Base-by-base conservation (phyloP, 176 grass and related monocot genomes). In the Musa acuminata region DNA sequence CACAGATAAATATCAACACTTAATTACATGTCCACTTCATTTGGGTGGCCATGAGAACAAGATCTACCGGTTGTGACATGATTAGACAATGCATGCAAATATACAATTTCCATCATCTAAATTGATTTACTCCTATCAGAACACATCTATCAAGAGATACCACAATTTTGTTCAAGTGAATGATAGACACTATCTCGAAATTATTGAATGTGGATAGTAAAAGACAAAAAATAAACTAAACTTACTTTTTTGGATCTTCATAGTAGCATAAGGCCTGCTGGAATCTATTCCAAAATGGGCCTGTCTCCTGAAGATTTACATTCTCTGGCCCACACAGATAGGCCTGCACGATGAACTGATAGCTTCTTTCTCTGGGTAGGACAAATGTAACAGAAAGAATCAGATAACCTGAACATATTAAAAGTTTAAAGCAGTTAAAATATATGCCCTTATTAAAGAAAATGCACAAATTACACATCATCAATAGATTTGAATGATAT, bases 241-340 rank as follows among this genome's bases (percentile, higher is more conserved):
- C 62, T 0, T 89, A 97, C 94, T 81, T 98, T 87, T 90, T 93
- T 48, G 85, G 78, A 76, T 93, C 94, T 82, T 88, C 79, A 67
- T 93, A 93, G 19, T 76, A 76, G 80, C 67, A 75, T 76, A 98
- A 85, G 70, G 86, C 81, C 63, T 98, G 90, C 50, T 87, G 79
- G 79, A 89, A 98, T 75, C 89, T 92, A 67, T 80, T 91, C 88
- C 90, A 98, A 73, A 89, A 65, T 6, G 88, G 86, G 9, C 90
- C 90, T 51, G 94, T 98, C 52, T 91, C 94, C 81, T 98, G 94
- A 91, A 98, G 58, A 73, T 80, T 98, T 52, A 98, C 94, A 82
- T 93, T 98, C 35, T 91, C 90, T 51, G 94, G 86, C 69, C 94
- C 90, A 13, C 90, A 85, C 22, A 98, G 84, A 77, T 87, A 98